A percentile compares a stretch with the other conserved stretches of the same genome.
phyloP scores from a whole-genome alignment of 805 yeast species.

The Ogataea corticis region DNA sequence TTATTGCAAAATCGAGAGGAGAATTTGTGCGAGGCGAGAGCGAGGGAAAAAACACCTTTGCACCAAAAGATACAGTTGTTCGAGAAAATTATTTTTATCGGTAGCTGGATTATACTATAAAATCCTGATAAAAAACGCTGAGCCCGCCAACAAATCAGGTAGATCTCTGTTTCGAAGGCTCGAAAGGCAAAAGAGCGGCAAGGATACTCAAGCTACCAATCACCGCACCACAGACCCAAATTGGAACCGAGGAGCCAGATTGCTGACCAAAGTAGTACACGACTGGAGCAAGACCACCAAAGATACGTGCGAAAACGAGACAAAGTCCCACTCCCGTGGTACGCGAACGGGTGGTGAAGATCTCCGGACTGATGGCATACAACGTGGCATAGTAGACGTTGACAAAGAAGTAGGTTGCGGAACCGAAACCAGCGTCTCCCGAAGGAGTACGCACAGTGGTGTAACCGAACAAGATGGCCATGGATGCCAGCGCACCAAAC shows the following conservation, averaged over 20 bases:
- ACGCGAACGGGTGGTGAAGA: constrained; percentile 51
- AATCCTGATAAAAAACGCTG: not conserved
- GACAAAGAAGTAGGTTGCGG: constrained; percentile 49
- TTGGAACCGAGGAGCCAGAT: constrained; percentile 56
- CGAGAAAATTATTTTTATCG: too few species aligned
- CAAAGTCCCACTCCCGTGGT: constrained; percentile 65
- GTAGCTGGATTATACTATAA: not conserved
- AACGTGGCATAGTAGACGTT: constrained; percentile 57
- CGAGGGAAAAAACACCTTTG: not conserved
- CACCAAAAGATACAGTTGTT: too few species aligned
- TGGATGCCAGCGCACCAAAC: constrained; percentile 52
- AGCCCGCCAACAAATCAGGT: not conserved
- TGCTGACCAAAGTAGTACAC: constrained; percentile 50
- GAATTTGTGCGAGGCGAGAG: not conserved
- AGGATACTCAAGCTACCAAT: constrained; percentile 50
- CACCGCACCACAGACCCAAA: constrained; percentile 60
- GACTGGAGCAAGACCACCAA: constrained; percentile 60
- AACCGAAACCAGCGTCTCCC: constrained; percentile 51
- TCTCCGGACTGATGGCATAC: constrained; percentile 69
- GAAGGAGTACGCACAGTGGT: constrained; percentile 58
- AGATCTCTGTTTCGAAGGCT: constrained; percentile 43
- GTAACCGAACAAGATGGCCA: constrained; percentile 61
- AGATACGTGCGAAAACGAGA: constrained; percentile 51
- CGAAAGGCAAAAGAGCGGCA: constrained; percentile 48
- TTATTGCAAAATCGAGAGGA: not conserved